These are phyloP conservation scores for Rhizophlyctis rosea DNA, from an alignment of 192 early-diverging fungal species.

Conservation along the genomic window DNA sequence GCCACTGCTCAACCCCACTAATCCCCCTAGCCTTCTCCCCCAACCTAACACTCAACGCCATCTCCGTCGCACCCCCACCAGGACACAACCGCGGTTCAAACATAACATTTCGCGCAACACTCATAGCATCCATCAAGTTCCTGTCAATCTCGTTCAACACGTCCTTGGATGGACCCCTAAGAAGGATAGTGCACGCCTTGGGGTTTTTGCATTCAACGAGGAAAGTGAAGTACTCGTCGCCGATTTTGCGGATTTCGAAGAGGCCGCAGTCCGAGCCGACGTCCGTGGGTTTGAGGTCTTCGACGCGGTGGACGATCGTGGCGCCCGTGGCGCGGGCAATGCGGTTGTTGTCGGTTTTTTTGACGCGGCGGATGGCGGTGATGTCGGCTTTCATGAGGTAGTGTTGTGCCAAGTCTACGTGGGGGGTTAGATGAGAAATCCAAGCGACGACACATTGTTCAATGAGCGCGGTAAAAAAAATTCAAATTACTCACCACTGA, in stretches of 20 bases:
- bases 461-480: slow-evolving; percentile 10
- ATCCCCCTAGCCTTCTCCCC: slow-evolving; percentile 86
- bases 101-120: slow-evolving; percentile 95
- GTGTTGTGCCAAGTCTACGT: slow-evolving; percentile 93
- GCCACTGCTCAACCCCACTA: slow-evolving; percentile 92
- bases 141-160: slow-evolving; percentile 97
- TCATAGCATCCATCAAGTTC: slow-evolving; percentile 99
- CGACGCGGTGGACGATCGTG: slow-evolving; percentile 92
- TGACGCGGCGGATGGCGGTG: slow-evolving; percentile 94
- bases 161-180: slow-evolving; percentile 97
- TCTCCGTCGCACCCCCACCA: slow-evolving; percentile 97
- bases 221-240: slow-evolving; percentile 99
- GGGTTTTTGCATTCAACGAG: slow-evolving; percentile 91
- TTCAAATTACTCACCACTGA: slow-evolving; percentile 62
- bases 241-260: slow-evolving; percentile 95
- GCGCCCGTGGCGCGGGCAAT: slow-evolving; percentile 97
- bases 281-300: slow-evolving; percentile 94
- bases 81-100: slow-evolving; percentile 91
- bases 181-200: slow-evolving; percentile 96
- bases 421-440: too few species aligned
- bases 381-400: slow-evolving; percentile 97
- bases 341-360: slow-evolving; percentile 99
- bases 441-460: too few species aligned
- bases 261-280: slow-evolving; percentile 93
- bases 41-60: slow-evolving; percentile 89